phyloP scores from a whole-genome alignment of 1,284 basidiomycete genomes.

The Kalmanozyma brasiliensis region DNA sequence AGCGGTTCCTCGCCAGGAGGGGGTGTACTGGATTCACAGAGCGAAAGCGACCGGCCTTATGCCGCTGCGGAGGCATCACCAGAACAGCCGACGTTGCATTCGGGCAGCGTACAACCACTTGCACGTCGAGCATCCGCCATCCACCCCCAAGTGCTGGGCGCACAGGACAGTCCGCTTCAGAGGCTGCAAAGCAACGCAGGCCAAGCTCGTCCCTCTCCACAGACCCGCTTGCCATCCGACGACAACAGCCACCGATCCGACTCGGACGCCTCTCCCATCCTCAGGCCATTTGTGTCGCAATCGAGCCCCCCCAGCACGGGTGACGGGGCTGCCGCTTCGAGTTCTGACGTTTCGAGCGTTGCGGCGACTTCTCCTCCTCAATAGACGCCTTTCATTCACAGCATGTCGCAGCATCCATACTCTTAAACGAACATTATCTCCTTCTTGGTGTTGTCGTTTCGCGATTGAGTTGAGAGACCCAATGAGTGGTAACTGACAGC shows the following conservation, averaged over 20 bases:
- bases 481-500: too few relatives aligned
- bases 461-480: too few relatives aligned
- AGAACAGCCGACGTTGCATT: slow-evolving; percentile 7
- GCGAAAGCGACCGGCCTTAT: not conserved
- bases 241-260: slow-evolving; percentile 27
- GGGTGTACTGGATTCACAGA: not conserved
- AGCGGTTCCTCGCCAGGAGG: slow-evolving; percentile 10
- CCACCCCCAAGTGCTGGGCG: slow-evolving; percentile 22
- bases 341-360: slow-evolving; percentile 11
- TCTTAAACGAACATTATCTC: slow-evolving; percentile 1
- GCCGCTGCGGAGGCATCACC: not conserved
- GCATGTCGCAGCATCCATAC: not conserved
- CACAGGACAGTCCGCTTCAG: slow-evolving; percentile 35
- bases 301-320: slow-evolving; percentile 19
- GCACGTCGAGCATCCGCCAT: slow-evolving; percentile 4
- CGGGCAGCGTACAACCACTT: not conserved
- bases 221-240: slow-evolving; percentile 16
- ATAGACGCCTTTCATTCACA: slow-evolving; percentile 5
- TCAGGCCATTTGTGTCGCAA: slow-evolving; percentile 33
- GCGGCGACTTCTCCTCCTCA: slow-evolving; percentile 4
- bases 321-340: slow-evolving; percentile 7
- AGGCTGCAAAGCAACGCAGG: slow-evolving; percentile 31
- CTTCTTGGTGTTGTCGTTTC: too few relatives aligned
- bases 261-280: slow-evolving; percentile 40
- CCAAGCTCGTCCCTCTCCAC: slow-evolving; percentile 8